Conservation (phyloP, 2,329 filamentous ascomycete species). For the Coleophoma eucalyptorum region DNA sequence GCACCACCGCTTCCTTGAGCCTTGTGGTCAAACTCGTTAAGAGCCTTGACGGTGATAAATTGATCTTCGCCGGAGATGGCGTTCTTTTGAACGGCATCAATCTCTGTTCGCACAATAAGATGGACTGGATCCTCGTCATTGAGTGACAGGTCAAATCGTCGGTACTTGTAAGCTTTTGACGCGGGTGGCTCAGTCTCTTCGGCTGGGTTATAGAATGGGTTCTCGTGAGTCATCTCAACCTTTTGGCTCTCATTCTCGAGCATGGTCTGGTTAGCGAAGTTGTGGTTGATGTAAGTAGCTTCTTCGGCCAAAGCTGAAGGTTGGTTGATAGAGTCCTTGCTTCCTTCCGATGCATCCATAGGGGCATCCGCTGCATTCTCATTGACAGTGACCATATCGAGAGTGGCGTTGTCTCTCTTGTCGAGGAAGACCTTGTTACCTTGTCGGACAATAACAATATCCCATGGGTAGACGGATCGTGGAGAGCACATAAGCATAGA, state of each 20-base stretch:
- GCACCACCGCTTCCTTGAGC: conserved; percentile 92
- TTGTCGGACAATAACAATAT: conserved; percentile 89
- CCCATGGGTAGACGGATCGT: conserved; percentile 96
- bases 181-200: conserved; percentile 93
- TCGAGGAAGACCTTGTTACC: conserved; percentile 98
- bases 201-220: conserved; percentile 94
- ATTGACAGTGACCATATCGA: conserved; percentile 98
- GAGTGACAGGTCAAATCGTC: conserved; percentile 90
- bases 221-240: conserved; percentile 80
- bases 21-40: conserved; percentile 99
- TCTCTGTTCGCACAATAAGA: conserved; percentile 88
- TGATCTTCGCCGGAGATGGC: conserved; percentile 89
- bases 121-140: conserved; percentile 89
- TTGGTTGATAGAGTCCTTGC: conserved; percentile 93
- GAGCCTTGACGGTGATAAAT: conserved; percentile 85
- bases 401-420: conserved; percentile 91
- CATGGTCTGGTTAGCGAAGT: conserved; percentile 96
- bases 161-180: conserved; percentile 98
- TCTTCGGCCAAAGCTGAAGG: conserved; percentile 91
- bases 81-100: conserved; percentile 96
- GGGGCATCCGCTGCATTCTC: conserved; percentile 97
- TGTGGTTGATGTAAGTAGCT: conserved; percentile 99
- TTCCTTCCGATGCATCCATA: conserved; percentile 84
- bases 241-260: conserved; percentile 75
- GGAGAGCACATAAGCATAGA: conserved; percentile 99